Percentiles rank a stretch among this genome's conserved stretches.
Evolutionary conservation across 1,139 yeast species (phyloP).

Genomic region (Suzukiozyma palmioleophila): DNA sequence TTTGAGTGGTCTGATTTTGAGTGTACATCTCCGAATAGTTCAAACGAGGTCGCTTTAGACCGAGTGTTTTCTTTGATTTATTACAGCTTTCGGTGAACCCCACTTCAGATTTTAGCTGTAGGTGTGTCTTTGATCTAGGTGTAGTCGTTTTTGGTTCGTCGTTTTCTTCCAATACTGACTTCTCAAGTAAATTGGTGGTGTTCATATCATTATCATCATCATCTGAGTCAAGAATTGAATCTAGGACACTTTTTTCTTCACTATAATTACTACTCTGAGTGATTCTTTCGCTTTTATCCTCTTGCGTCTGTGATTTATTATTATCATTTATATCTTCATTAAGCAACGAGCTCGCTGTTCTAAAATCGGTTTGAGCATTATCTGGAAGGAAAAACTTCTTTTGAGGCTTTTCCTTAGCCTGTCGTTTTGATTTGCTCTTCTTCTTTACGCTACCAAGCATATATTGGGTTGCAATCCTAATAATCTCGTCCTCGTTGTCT

Average conservation of each 20-base stretch:
- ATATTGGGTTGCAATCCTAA: constrained; percentile 54
- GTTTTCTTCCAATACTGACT: background rate
- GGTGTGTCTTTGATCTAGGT: background rate
- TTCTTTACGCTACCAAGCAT: constrained; percentile 24
- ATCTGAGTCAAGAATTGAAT: constrained; percentile 6
- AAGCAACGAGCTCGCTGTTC: constrained; percentile 46
- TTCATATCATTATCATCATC: constrained; percentile 5
- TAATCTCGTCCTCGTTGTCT: constrained; percentile 65
- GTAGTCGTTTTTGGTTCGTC: background rate
- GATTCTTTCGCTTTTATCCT: background rate
- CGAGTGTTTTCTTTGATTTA: too few species aligned
- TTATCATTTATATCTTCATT: constrained; percentile 3
- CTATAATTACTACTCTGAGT: background rate
- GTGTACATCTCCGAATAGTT: background rate
- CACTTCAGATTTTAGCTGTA: too few species aligned
- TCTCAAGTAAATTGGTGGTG: background rate
- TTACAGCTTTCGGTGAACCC: too few species aligned
- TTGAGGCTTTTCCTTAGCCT: constrained; percentile 14
- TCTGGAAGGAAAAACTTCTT: constrained; percentile 74
- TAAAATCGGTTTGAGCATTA: constrained; percentile 67
- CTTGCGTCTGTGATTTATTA: constrained; percentile 1
- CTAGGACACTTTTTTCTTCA: constrained; percentile 4
- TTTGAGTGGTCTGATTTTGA: too few species aligned
- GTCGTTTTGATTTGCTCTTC: constrained; percentile 24
- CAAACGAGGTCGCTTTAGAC: background rate